Evolutionary conservation across 768 basidiomycete genomes (phyloP), one percentile per base, ranked within the genome.

Genomic region (Hygrocybe punicea): DNA sequence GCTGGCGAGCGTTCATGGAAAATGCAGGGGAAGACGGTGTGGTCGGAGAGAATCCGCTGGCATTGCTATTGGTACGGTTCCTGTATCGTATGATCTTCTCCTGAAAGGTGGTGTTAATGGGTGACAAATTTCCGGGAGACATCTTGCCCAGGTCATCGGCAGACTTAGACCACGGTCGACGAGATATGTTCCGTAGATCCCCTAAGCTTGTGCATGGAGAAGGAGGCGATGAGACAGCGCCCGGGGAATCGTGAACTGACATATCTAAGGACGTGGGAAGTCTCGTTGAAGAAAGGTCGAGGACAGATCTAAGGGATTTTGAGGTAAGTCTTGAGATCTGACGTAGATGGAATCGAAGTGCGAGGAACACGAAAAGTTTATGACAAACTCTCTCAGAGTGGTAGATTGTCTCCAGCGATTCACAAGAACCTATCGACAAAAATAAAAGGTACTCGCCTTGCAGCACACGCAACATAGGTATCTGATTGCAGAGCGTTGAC

Each of bases 141-240:
- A 84, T 71, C 66, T 81, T 83, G 63, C 82, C 80, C 51, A 92
- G 78, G 67, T 93, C 90, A 65, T 92, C 90, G 19, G 83, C 89
- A 6, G 88, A 91, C 66, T 77, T 84, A 23, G 89, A 90, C 90
- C 90, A 92, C 11, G 79, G 80, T 67, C 83, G 86, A 63, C 83
- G 80, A 1, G 88, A 87, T 9, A 89, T 83, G 49, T 69, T 73
- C 44, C 87, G 83, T 49, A 91, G 77, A 70, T 91, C 89, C 4
- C 87, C 88, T 4, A 75, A 76, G 4, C 72, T 72, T 11, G 69
- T 58, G 29, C 67, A 59, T 33, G 60, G 52, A 13, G 62, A 57
- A 3, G 65, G 67, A 11, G 77, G 76, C 53, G 74, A 81, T 46
- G 71, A 76, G 14, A 69, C 78, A 49, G 61, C 74, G 61, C 69